Percentiles rank a stretch among this genome's conserved stretches.
These are phyloP conservation scores for Aspergillus ellipticus DNA, from an alignment of 495 filamentous ascomycete genomes.

Conservation along the genomic window DNA sequence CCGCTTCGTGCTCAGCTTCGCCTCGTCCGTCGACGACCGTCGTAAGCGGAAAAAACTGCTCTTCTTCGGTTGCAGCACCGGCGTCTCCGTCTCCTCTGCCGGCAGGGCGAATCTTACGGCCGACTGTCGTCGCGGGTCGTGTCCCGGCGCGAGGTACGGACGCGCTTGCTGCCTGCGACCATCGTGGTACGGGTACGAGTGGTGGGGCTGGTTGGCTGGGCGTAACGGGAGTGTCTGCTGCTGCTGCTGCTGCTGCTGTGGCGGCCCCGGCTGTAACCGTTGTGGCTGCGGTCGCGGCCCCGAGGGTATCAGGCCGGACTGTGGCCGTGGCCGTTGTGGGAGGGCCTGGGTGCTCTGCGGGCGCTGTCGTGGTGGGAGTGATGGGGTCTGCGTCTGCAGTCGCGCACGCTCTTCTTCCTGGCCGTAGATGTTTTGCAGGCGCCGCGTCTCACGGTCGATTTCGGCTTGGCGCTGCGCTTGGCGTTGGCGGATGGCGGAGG, in stretches of 20 bases:
- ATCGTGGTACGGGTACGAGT: constrained; percentile 7
- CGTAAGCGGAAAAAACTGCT: constrained; percentile 50
- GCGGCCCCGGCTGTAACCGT: too few species aligned
- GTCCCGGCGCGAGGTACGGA: not conserved
- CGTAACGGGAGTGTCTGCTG: not conserved
- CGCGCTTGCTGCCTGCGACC: not conserved
- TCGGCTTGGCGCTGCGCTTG: constrained; percentile 71
- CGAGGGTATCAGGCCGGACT: too few species aligned
- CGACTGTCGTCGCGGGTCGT: constrained; percentile 14
- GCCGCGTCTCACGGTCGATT: constrained; percentile 79
- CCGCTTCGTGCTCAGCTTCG: constrained; percentile 46
- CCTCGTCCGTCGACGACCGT: constrained; percentile 29
- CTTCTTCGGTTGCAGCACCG: constrained; percentile 37
- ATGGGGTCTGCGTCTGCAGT: constrained; percentile 24
- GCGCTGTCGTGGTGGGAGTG: constrained; percentile 26
- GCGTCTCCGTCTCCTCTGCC: constrained; percentile 4
- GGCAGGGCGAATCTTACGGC: not conserved
- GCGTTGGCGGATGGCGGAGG: constrained; percentile 58
- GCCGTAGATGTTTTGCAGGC: constrained; percentile 71
- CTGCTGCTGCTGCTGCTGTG: too few species aligned
- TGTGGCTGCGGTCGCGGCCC: too few species aligned
- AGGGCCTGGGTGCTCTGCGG: too few species aligned
- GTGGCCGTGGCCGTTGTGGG: constrained; percentile 15
- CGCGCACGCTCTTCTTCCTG: constrained; percentile 43
- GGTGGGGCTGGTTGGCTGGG: constrained; percentile 11